Conservation (phyloP, 2,329 filamentous ascomycete species). For the Beauveria sp. region DNA sequence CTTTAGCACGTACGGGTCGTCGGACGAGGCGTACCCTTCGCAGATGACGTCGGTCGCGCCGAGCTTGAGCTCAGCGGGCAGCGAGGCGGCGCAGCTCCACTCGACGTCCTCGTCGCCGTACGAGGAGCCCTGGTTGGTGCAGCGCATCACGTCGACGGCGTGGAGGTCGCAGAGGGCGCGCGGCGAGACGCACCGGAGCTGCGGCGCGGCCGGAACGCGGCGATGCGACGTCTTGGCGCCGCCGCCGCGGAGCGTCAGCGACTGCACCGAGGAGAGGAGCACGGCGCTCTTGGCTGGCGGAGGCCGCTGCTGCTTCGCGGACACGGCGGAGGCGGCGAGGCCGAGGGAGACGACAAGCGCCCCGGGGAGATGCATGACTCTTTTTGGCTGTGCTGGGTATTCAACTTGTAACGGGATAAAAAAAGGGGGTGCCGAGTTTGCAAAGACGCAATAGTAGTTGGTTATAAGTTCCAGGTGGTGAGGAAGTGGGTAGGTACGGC, state of each 20-base stretch:
- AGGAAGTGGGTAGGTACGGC: background rate
- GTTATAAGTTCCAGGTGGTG: background rate
- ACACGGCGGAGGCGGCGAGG: constrained; percentile 19
- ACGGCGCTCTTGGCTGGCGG: constrained; percentile 40
- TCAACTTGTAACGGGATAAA: too few relatives aligned
- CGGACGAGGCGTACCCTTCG: constrained; percentile 70
- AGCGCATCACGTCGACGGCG: constrained; percentile 75
- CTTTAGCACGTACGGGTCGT: constrained; percentile 81
- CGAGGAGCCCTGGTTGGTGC: constrained; percentile 73
- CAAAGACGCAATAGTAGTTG: background rate
- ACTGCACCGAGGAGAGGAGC: constrained; percentile 56
- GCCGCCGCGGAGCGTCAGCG: constrained; percentile 66
- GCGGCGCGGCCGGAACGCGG: constrained; percentile 67
- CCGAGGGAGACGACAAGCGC: constrained; percentile 16
- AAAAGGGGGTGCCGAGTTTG: background rate
- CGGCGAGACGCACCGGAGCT: constrained; percentile 69
- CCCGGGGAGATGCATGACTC: constrained; percentile 22
- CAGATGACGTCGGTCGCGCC: constrained; percentile 86
- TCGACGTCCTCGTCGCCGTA: constrained; percentile 77
- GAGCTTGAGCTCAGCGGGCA: constrained; percentile 59
- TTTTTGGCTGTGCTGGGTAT: background rate
- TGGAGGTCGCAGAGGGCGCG: constrained; percentile 59
- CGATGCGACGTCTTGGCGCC: constrained; percentile 62
- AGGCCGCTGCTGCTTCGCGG: constrained; percentile 16
- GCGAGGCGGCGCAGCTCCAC: constrained; percentile 71